Conservation (phyloP, 2,329 filamentous ascomycete species). For the Dothistroma septosporum region DNA sequence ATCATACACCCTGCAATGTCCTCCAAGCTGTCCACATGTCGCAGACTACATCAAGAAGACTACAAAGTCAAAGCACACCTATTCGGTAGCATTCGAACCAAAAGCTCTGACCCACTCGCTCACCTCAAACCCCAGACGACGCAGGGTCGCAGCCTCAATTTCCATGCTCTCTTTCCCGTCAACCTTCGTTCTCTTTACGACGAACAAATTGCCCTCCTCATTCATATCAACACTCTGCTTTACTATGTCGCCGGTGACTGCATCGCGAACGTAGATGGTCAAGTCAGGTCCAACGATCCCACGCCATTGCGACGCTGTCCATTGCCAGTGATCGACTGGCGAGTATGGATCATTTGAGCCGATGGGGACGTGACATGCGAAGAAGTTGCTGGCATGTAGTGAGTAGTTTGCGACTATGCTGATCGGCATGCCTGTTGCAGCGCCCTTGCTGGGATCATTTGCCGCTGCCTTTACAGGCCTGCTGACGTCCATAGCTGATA, state of each 20-base stretch:
- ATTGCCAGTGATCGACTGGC: slow-evolving; percentile 91
- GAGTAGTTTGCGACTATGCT: slow-evolving; percentile 77
- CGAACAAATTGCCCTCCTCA: slow-evolving; percentile 40
- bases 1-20: background rate
- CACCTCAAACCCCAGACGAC: slow-evolving; percentile 80
- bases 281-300: slow-evolving; percentile 78
- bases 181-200: slow-evolving; percentile 39
- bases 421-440: slow-evolving; percentile 53
- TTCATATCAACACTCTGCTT: slow-evolving; percentile 38
- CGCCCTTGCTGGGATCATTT: slow-evolving; percentile 2
- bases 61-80: background rate
- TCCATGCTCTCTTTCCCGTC: slow-evolving; percentile 27
- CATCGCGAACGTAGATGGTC: slow-evolving; percentile 61
- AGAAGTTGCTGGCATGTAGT: slow-evolving; percentile 71
- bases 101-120: slow-evolving; percentile 65
- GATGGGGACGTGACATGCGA: slow-evolving; percentile 69
- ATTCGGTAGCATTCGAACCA: slow-evolving; percentile 18
- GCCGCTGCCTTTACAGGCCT: slow-evolving; percentile 9
- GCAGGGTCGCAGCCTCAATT: slow-evolving; percentile 52
- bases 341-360: slow-evolving; percentile 63
- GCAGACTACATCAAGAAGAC: slow-evolving; percentile 2
- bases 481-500: slow-evolving; percentile 25
- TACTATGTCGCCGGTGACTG: slow-evolving; percentile 20
- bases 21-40: background rate
- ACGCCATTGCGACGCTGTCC: slow-evolving; percentile 92